These are phyloP conservation scores for Filobasidium uniguttulatum DNA, from an alignment of 1,284 basidiomycete genomes.

Conservation along the genomic window DNA sequence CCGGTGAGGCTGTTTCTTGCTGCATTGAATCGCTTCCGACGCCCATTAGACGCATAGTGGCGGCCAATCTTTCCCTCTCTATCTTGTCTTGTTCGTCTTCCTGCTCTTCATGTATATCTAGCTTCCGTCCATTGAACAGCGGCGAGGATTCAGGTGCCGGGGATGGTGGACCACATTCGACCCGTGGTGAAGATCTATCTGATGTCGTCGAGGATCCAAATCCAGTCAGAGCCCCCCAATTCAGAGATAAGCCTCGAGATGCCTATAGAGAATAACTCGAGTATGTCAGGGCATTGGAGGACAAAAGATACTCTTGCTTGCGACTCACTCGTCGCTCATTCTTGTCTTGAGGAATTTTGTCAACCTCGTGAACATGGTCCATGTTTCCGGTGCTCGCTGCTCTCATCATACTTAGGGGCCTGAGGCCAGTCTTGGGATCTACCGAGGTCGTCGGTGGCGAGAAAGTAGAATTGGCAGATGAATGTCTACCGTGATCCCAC, in stretches of 20 bases:
- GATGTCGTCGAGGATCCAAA: constrained; percentile 26
- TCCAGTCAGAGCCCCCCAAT: constrained; percentile 29
- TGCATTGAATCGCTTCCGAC: constrained; percentile 42
- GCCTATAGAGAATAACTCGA: constrained; percentile 16
- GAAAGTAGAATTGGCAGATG: constrained; percentile 7
- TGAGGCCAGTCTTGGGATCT: constrained; percentile 4
- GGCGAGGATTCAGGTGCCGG: background rate
- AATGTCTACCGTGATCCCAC: constrained; percentile 8
- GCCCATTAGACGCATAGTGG: constrained; percentile 84
- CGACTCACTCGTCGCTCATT: too few relatives aligned
- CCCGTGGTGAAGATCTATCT: constrained; percentile 10
- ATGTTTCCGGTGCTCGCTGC: background rate
- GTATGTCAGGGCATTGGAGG: background rate
- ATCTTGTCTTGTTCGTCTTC: constrained; percentile 78
- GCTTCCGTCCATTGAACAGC: constrained; percentile 4
- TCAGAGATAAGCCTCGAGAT: constrained; percentile 32
- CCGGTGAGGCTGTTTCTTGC: too few relatives aligned
- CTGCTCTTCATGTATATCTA: constrained; percentile 48
- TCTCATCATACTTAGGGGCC: constrained; percentile 23
- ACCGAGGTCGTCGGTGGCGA: background rate
- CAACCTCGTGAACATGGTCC: background rate
- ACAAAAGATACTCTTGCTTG: background rate
- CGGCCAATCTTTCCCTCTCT: constrained; percentile 68
- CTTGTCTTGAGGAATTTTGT: too few relatives aligned
- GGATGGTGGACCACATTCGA: background rate